Evolutionary conservation across 2,329 filamentous ascomycete genomes (phyloP).

Genomic region (Leptographium galeiforme): DNA sequence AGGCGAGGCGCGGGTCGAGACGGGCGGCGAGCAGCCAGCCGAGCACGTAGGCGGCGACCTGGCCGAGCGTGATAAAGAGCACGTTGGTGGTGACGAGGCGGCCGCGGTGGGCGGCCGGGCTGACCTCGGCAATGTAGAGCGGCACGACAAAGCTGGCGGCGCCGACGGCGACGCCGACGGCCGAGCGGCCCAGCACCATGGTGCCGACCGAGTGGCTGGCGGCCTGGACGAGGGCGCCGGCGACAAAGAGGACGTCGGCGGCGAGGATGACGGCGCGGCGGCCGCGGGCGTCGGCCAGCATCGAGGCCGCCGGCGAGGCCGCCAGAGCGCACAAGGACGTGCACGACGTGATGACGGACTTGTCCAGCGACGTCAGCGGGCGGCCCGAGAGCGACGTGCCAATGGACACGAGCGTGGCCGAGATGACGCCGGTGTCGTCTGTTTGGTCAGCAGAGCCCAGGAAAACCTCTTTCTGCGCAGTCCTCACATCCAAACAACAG

Average conservation of each 20-base stretch:
- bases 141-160: constrained; percentile 73
- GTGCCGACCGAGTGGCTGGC: constrained; percentile 37
- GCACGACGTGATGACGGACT: constrained; percentile 57
- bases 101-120: constrained; percentile 63
- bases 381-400: constrained; percentile 43
- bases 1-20: constrained; percentile 43
- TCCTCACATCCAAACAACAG: constrained; percentile 52
- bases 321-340: constrained; percentile 54
- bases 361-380: constrained; percentile 48
- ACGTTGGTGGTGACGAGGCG: constrained; percentile 69
- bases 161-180: constrained; percentile 62
- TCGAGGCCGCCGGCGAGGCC: constrained; percentile 48
- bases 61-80: constrained; percentile 74
- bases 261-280: constrained; percentile 49
- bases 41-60: constrained; percentile 75
- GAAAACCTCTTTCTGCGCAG: background rate
- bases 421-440: constrained; percentile 59
- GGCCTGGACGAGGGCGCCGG: constrained; percentile 55
- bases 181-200: constrained; percentile 55
- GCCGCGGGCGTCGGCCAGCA: constrained; percentile 49
- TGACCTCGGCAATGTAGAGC: constrained; percentile 77
- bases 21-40: constrained; percentile 61
- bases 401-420: constrained; percentile 52
- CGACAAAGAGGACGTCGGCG: constrained; percentile 53
- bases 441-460: background rate